Conservation (phyloP, 1,284 basidiomycete genomes). For the Marasmius sp. region DNA sequence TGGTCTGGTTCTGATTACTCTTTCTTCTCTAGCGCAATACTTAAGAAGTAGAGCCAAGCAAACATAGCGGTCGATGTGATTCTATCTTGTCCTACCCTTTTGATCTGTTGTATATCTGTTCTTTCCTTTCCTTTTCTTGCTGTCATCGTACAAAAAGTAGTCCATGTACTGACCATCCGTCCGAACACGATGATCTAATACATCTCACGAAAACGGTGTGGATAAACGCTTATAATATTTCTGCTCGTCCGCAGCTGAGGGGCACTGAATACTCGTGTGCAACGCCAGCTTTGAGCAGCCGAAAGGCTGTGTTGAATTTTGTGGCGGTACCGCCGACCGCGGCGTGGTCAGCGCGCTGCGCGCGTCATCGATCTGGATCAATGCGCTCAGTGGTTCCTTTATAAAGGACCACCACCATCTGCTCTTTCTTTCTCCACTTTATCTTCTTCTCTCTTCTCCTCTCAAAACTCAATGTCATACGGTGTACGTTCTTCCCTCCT, state of each 20-base stretch:
- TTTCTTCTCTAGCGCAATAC: neutral
- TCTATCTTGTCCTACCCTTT: neutral
- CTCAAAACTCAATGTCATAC: neutral
- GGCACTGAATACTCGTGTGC: too few relatives aligned
- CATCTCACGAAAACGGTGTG: neutral
- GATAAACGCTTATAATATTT: neutral
- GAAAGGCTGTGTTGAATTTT: too few relatives aligned
- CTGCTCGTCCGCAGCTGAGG: too few relatives aligned
- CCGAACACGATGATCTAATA: neutral
- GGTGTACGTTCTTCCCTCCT: neutral
- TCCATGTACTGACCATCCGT: neutral
- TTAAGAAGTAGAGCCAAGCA: constrained; percentile 2
- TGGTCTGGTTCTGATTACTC: neutral
- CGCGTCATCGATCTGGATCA: neutral
- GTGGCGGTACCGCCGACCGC: too few relatives aligned
- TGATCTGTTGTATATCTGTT: neutral
- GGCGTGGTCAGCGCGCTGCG: too few relatives aligned
- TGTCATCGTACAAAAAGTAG: neutral
- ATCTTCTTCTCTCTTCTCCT: neutral
- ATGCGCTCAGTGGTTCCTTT: neutral
- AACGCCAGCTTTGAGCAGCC: too few relatives aligned
- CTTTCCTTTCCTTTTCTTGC: neutral
- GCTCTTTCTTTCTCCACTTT: neutral
- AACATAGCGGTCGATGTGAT: neutral
- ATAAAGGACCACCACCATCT: neutral